These are phyloP conservation scores for Stephania yunnanensis DNA, from an alignment of 164 flowering plant genomes.

Conservation along the genomic window DNA sequence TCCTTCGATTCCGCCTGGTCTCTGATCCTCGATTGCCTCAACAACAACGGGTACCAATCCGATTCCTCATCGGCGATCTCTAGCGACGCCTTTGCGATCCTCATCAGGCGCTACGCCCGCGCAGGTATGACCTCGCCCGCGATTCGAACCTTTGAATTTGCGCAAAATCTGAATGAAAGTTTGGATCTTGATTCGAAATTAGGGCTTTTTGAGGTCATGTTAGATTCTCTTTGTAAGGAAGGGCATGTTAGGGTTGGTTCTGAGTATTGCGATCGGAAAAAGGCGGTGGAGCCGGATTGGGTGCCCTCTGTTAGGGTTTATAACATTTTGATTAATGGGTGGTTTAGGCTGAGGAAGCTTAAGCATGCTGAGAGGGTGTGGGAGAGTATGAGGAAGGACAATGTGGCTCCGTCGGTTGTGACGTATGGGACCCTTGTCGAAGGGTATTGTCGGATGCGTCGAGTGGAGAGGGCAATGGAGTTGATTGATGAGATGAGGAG, in stretches of 20 bases:
- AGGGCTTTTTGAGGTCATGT: conserved; percentile 45
- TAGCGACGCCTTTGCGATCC: conserved; percentile 33
- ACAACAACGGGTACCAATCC: conserved; percentile 4
- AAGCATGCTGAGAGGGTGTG: conserved; percentile 58
- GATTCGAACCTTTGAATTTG: conserved; percentile 57
- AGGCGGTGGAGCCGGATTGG: conserved; percentile 30
- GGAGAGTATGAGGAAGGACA: conserved; percentile 45
- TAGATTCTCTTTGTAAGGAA: conserved; percentile 79
- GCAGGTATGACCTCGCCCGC: conserved; percentile 56
- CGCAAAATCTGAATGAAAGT: conserved; percentile 22
- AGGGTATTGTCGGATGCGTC: conserved; percentile 71
- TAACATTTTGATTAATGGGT: conserved; percentile 71
- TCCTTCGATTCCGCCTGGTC: conserved; percentile 65
- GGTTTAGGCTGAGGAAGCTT: conserved; percentile 59
- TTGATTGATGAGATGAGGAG: conserved; percentile 58
- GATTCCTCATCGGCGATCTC: conserved; percentile 29
- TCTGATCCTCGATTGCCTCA: conserved; percentile 35
- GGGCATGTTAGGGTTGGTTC: conserved; percentile 62
- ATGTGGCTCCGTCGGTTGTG: conserved; percentile 43
- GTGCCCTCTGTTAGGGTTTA: conserved; percentile 45
- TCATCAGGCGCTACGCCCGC: conserved; percentile 62
- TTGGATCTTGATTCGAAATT: conserved; percentile 15
- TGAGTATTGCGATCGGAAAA: conserved; percentile 32
- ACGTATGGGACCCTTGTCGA: conserved; percentile 79
- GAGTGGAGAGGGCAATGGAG: conserved; percentile 60